Evolutionary conservation across 345 rosid species (phyloP).

Genomic region (Populus alba): DNA sequence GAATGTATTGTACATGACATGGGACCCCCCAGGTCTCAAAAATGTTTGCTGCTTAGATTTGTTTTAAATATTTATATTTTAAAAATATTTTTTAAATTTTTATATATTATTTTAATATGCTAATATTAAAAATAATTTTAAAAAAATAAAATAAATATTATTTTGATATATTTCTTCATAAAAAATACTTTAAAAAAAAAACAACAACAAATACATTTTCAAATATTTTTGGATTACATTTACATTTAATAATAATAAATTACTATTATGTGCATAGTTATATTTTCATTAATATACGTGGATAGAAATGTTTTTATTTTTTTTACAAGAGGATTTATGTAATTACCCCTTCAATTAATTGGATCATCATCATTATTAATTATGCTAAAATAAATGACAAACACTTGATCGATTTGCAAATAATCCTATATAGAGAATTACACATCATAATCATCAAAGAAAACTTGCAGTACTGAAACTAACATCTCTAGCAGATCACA

Average conservation of each 20-base stretch:
- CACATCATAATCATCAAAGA: background rate
- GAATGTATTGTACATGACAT: background rate
- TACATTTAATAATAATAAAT: background rate
- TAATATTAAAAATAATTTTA: too few relatives aligned
- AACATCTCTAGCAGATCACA: background rate
- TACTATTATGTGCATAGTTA: background rate
- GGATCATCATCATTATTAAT: background rate
- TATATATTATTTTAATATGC: too few relatives aligned
- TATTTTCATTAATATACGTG: background rate
- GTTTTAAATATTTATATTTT: background rate
- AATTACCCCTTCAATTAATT: background rate
- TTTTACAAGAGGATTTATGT: background rate
- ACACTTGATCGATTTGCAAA: background rate
- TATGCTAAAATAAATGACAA: background rate
- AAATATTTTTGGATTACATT: background rate
- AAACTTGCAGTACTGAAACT: background rate
- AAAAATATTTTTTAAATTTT: too few relatives aligned
- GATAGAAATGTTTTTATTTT: background rate
- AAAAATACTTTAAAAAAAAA: too few relatives aligned
- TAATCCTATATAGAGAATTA: background rate
- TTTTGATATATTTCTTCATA: too few relatives aligned
- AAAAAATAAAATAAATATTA: too few relatives aligned
- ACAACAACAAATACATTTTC: too few relatives aligned
- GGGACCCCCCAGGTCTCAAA: background rate
- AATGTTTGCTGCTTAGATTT: background rate